These are phyloP conservation scores for Histomonas meleagridis DNA, from an alignment of 208 protist genomes.

Conservation along the genomic window DNA sequence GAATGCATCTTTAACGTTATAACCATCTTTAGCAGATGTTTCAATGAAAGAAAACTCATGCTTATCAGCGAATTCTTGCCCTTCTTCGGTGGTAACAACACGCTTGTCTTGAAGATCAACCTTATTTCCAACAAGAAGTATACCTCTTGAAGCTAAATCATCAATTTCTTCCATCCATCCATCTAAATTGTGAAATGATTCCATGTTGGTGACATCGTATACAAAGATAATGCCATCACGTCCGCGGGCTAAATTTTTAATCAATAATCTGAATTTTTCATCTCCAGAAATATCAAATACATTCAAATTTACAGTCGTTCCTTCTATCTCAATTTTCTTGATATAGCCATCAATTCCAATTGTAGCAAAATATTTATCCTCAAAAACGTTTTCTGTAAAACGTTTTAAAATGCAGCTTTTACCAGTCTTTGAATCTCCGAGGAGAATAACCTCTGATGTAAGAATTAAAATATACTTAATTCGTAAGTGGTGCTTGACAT, in stretches of 20 bases:
- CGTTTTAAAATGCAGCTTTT: constrained; percentile 96
- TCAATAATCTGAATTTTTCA: constrained; percentile 17
- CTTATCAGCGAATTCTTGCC: not conserved
- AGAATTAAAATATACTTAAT: too few relatives aligned
- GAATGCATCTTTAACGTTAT: constrained; percentile 33
- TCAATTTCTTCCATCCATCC: not conserved
- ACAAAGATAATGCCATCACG: not conserved
- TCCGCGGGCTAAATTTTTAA: not conserved
- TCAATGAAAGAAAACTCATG: not conserved
- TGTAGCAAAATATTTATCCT: constrained; percentile 85
- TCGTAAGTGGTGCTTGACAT: too few relatives aligned
- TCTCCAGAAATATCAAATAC: not conserved
- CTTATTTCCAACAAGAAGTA: constrained; percentile 5
- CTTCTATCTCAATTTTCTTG: not conserved
- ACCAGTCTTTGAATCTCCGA: constrained; percentile 86
- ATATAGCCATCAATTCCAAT: constrained; percentile 6
- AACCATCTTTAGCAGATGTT: constrained; percentile 10
- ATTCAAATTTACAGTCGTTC: not conserved
- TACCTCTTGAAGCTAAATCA: not conserved
- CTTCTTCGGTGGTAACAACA: not conserved
- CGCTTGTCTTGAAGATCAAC: not conserved
- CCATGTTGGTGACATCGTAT: not conserved
- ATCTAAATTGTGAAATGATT: not conserved
- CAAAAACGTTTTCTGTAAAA: constrained; percentile 97
- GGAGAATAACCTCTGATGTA: too few relatives aligned